Evolutionary conservation across 768 basidiomycete genomes (phyloP), one percentile per base, ranked within the genome.

Genomic region (Tubosaeta sp.): DNA sequence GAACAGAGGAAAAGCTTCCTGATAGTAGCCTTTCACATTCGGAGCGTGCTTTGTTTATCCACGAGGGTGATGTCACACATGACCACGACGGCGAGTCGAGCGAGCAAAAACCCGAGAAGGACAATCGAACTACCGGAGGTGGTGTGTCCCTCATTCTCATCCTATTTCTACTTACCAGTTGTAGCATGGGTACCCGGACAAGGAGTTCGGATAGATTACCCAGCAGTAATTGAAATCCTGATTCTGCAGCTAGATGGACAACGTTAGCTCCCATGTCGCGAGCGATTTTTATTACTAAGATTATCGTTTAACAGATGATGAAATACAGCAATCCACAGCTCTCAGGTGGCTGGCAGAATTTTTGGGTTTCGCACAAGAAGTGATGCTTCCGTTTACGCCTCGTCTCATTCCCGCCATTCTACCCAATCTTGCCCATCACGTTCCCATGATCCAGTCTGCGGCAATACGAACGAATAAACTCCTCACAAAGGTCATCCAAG

Each of bases 241-340:
- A 84, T 98, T 10, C 80, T 84, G 58, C 93, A 98, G 61, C 72
- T 97, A 31, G 85, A 88, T 51, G 77, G 78, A 35, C 88, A 91
- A 63, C 92, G 93, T 93, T 57, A 70, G 86, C 77, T 32, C 6
- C 46, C 44, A 53, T 29, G 27, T 31, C 32, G 29, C 44, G 33
- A 51, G 29, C 45, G 44, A 33, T 54, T 32, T 33, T 55, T 47
- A 37, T 32, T 32, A 44, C 26, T 46, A 13, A 56, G 17, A 29
- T 46, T 7, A 46, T 48, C 13, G 37, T 43, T 48, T 34, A 25
- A 19, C 52, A 47, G 97, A 97, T 62, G 90, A 92, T 55, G 94
- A 95, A 64, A 90, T 95, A 27, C 94, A 97, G 58, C 92, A 97
- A 60, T 91, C 90, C 0, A 95, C 90, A 0, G 91, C 94, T n/a